Conservation (phyloP, 495 filamentous ascomycete species). For the Xylaria palmicola region DNA sequence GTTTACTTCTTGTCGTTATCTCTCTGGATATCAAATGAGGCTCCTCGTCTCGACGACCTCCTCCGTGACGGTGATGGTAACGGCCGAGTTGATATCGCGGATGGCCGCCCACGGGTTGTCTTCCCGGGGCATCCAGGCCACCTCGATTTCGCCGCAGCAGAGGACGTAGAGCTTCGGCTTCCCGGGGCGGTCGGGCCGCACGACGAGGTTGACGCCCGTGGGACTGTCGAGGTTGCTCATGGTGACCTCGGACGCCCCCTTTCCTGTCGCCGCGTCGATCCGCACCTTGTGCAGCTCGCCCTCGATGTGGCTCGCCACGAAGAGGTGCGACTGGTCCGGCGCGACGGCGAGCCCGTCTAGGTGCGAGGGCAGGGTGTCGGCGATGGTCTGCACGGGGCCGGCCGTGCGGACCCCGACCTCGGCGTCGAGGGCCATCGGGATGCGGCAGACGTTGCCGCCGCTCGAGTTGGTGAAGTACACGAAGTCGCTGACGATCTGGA, state of each 20-base stretch:
- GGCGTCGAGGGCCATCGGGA: constrained; percentile 24
- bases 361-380: constrained; percentile 21
- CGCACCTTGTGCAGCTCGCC: constrained; percentile 25
- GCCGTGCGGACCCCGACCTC: constrained; percentile 21
- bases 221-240: constrained; percentile 26
- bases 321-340: constrained; percentile 23
- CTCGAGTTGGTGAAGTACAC: constrained; percentile 34
- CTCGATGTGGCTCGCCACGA: constrained; percentile 30
- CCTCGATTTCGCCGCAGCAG: constrained; percentile 32
- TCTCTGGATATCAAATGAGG: not conserved
- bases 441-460: constrained; percentile 24
- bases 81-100: constrained; percentile 24
- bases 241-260: constrained; percentile 17
- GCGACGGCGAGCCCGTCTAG: constrained; percentile 28
- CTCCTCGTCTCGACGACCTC: constrained; percentile 10
- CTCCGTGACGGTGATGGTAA: constrained; percentile 22
- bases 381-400: constrained; percentile 23
- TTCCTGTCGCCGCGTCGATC: constrained; percentile 25
- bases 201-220: constrained; percentile 26
- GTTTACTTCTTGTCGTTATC: not conserved
- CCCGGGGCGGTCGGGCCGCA: constrained; percentile 10
- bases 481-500: constrained; percentile 22
- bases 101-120: constrained; percentile 30
- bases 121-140: constrained; percentile 26
- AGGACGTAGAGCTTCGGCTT: constrained; percentile 27